Evolutionary conservation across 192 early-diverging fungal species (phyloP), one percentile per base, ranked within the genome.

Genomic region (Borealophlyctis nickersoniae): DNA sequence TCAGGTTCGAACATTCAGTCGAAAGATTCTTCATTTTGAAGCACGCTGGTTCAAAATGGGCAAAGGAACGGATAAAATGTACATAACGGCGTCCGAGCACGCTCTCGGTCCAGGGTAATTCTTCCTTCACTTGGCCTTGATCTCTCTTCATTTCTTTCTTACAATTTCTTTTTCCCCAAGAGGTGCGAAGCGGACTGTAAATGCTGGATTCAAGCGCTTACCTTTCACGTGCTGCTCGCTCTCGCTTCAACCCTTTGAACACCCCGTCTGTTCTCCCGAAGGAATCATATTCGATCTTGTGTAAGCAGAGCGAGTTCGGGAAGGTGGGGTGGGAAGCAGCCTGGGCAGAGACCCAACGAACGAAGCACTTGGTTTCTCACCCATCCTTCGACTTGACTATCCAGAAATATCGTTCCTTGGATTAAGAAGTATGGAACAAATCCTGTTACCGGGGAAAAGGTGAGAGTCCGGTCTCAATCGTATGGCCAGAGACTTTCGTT

Each of bases 221-320:
- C 91, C 92, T 0, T 93, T 93, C 58, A 82, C 86, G 58, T 93
- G 88, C 73, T 98, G 96, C 64, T 85, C 93, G 2, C 78, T 98
- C n/a, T 92, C 96, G 2, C 71, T 98, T 26, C 84, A 84, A 58
- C 94, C 96, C 11, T 92, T 93, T 64, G 87, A 84, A 49, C 79
- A 84, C 57, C 93, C 96, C 1, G 81, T 92, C 56, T 95, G 92
- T 72, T 90, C 92, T 0, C 73, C 73, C 3, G 91, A 94, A 30
- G 96, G 96, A 19, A 88, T 75, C 34, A 81, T 96, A 9, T 98
- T 94, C 81, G 96, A 98, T 62, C 79, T 88, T 2, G 76, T 86
- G 77, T 81, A 76, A 16, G 63, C 60, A 45, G 32, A n/a, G n/a
- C 4, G 16, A 31, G 24, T 66, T 56, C 1, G 36, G n/a, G 56